Percentiles rank a stretch among this genome's conserved stretches.
Evolutionary conservation across 257 asterid species (phyloP).

Genomic region (Forsythia viridissima): DNA sequence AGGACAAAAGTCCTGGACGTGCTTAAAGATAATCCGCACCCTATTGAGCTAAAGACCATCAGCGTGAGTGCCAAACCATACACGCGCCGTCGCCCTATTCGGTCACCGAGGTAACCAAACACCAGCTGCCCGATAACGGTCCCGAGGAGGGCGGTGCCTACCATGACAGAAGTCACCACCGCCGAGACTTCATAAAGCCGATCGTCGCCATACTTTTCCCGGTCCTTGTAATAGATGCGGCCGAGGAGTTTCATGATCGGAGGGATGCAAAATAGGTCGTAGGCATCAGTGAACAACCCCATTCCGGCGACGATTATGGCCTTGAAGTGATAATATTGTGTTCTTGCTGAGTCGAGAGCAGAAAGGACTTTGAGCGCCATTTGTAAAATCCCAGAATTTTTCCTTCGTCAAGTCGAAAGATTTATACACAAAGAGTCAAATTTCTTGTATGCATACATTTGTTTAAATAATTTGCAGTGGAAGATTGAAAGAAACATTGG

Average conservation of each 20-base stretch:
- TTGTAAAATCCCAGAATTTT: not conserved
- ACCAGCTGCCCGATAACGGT: conserved; percentile 48
- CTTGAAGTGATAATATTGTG: conserved; percentile 58
- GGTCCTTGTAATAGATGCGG: conserved; percentile 36
- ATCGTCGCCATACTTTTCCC: not conserved
- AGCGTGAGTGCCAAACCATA: conserved; percentile 49
- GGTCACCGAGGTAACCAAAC: conserved; percentile 56
- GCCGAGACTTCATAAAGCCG: conserved; percentile 26
- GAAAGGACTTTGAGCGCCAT: conserved; percentile 57
- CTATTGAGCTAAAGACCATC: conserved; percentile 55
- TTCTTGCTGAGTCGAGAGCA: conserved; percentile 54
- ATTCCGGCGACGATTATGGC: conserved; percentile 62
- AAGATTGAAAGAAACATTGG: not conserved
- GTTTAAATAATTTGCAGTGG: not conserved
- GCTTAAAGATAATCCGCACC: conserved; percentile 58
- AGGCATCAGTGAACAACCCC: conserved; percentile 66
- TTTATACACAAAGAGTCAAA: not conserved
- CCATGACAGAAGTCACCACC: conserved; percentile 34
- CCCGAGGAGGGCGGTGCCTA: conserved; percentile 49
- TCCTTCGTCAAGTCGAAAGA: not conserved
- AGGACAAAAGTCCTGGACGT: conserved; percentile 46
- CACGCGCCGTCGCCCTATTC: conserved; percentile 50
- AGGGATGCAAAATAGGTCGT: conserved; percentile 62
- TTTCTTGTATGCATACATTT: not conserved
- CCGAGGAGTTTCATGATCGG: conserved; percentile 54